Conservation (phyloP, 2,329 filamentous ascomycete genomes). For the Xylariaceae sp. region DNA sequence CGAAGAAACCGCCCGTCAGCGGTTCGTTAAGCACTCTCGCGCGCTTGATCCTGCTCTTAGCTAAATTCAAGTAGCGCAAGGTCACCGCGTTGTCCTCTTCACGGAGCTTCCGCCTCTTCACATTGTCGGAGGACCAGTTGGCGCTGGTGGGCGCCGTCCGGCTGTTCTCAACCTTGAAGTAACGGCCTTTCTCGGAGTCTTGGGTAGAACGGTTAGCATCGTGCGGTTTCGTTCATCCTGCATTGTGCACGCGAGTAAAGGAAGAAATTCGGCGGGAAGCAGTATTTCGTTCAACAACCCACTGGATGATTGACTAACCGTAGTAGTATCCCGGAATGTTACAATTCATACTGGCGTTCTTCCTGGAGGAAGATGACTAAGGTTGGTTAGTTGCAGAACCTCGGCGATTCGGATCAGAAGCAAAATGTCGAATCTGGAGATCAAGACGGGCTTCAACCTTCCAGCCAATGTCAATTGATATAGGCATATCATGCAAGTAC, state of each 20-base stretch:
- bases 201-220: constrained; percentile 1
- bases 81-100: constrained; percentile 45
- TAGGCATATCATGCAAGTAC: no score
- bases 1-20: constrained; percentile 43
- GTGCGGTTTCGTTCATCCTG: not conserved
- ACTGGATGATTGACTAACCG: constrained; percentile 44
- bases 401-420: not conserved
- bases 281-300: no score
- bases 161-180: constrained; percentile 70
- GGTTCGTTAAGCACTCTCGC: constrained; percentile 40
- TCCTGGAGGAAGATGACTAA: not conserved
- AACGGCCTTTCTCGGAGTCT: constrained; percentile 65
- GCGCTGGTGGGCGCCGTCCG: constrained; percentile 56
- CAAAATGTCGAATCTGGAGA: no score
- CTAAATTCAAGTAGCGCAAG: constrained; percentile 37
- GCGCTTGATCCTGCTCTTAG: constrained; percentile 48
- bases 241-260: not conserved
- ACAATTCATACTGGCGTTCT: constrained; percentile 31
- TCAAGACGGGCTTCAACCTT: no score
- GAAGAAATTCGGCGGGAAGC: no score
- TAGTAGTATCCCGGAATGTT: constrained; percentile 64
- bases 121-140: constrained; percentile 62
- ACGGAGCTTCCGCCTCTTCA: constrained; percentile 61
- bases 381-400: not conserved
- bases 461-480: no score